A percentile compares a stretch with the other conserved stretches of the same genome.
Evolutionary conservation across 176 grass and related monocot genomes (phyloP).

Genomic region (Eleusine coracana): DNA sequence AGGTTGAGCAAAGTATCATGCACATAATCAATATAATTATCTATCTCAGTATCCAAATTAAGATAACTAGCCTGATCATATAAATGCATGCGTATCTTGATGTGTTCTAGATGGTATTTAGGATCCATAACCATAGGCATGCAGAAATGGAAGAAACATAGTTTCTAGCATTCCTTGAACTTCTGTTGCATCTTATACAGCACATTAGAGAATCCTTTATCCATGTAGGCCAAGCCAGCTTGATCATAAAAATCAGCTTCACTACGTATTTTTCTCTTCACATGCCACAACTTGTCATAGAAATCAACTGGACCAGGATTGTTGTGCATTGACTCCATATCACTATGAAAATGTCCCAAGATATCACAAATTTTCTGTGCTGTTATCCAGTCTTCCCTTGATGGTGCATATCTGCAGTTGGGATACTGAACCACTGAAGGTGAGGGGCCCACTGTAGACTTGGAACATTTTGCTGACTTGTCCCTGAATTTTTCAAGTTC

Average conservation of each 20-base stretch:
- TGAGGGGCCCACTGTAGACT: background rate
- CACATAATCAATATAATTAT: constrained; percentile 24
- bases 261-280: background rate
- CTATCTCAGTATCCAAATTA: no score
- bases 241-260: background rate
- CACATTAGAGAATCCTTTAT: constrained; percentile 13
- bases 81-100: background rate
- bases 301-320: background rate
- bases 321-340: background rate
- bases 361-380: constrained; percentile 12
- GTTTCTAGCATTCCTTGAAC: constrained; percentile 8
- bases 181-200: no score
- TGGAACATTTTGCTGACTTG: constrained; percentile 16
- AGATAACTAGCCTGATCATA: no score
- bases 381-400: constrained; percentile 12
- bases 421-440: constrained; percentile 31
- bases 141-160: constrained; percentile 35
- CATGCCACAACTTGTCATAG: constrained; percentile 10
- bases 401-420: constrained; percentile 35
- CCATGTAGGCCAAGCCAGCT: background rate
- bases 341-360: constrained; percentile 20
- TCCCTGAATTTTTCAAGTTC: constrained; percentile 42
- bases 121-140: constrained; percentile 37
- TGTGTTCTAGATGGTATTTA: background rate
- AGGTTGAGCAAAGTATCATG: constrained; percentile 32